Evolutionary conservation across 257 asterid genomes (phyloP).

Genomic region (Fraxinus excelsior): DNA sequence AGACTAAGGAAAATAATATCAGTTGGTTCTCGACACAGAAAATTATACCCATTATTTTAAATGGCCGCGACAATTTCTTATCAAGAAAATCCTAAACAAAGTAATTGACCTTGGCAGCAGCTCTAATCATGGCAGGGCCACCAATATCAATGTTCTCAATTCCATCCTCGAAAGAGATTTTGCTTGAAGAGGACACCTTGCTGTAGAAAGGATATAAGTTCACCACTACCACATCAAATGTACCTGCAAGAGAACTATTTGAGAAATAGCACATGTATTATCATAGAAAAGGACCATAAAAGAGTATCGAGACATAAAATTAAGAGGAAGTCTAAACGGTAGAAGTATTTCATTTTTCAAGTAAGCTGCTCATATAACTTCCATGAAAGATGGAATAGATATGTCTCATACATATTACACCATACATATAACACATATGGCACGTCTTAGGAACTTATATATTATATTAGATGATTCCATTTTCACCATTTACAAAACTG

Average conservation of each 20-base stretch:
- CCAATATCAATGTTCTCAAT: conserved; percentile 98
- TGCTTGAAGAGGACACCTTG: conserved; percentile 79
- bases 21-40: neutral
- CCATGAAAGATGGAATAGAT: neutral
- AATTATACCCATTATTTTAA: neutral
- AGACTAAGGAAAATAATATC: neutral
- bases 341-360: neutral
- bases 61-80: conserved; percentile 17
- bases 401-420: neutral
- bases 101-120: conserved; percentile 84
- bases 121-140: conserved; percentile 98
- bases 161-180: conserved; percentile 85
- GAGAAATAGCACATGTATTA: conserved; percentile 21
- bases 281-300: conserved; percentile 16
- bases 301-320: neutral
- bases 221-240: conserved; percentile 94
- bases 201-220: conserved; percentile 93
- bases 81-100: conserved; percentile 4
- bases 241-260: conserved; percentile 53
- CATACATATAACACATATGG: neutral
- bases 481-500: neutral
- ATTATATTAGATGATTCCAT: neutral
- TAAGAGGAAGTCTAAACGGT: conserved; percentile 7
- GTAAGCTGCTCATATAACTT: conserved; percentile 14
- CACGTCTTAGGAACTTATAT: neutral